phyloP scores from a whole-genome alignment of 495 filamentous ascomycete species.

The Cetradonia linearis region DNA sequence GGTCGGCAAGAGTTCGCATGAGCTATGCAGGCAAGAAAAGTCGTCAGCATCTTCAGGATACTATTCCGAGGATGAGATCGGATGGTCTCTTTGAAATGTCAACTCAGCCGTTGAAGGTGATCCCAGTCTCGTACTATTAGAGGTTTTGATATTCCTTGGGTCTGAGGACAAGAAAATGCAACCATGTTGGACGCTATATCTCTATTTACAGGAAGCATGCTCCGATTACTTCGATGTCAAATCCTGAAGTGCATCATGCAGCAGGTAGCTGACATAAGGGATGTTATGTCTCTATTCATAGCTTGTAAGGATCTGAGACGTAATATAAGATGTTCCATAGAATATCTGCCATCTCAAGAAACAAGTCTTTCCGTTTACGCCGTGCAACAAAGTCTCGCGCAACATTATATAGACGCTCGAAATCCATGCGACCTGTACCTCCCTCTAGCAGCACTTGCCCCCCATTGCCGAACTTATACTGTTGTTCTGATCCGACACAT shows the following conservation, averaged over 20 bases:
- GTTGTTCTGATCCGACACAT: conserved; percentile 55
- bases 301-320: neutral
- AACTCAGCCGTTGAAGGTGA: neutral
- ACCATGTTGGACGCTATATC: neutral
- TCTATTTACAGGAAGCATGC: neutral
- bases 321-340: conserved; percentile 10
- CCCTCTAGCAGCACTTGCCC: conserved; percentile 74
- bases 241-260: neutral
- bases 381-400: conserved; percentile 12
- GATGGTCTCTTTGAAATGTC: neutral
- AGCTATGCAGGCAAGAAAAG: neutral
- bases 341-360: conserved; percentile 11
- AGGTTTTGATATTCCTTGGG: neutral
- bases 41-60: neutral
- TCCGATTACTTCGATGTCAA: neutral
- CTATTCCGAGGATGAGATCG: neutral
- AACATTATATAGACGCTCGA: conserved; percentile 5
- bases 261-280: neutral
- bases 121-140: neutral
- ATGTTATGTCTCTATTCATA: neutral
- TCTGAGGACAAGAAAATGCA: neutral
- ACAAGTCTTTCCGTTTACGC: conserved; percentile 10
- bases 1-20: neutral
- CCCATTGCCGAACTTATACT: conserved; percentile 46
- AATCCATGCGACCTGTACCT: neutral